Evolutionary conservation across 192 early-diverging fungal genomes (phyloP), one percentile per base, ranked within the genome.

Genomic region (Phlyctochytrium planicorne): DNA sequence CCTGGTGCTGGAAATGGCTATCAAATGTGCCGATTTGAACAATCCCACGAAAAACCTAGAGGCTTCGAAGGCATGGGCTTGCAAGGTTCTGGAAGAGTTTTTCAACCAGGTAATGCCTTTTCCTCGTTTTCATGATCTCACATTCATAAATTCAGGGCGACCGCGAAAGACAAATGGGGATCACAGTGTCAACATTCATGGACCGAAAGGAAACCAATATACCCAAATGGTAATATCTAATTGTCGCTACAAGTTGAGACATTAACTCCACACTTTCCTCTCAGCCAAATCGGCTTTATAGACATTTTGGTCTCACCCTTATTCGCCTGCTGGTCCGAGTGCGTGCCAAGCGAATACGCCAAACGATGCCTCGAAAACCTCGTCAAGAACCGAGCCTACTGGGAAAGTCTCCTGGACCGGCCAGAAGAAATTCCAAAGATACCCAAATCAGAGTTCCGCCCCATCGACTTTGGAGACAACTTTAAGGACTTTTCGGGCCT

Each of bases 171-270:
- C 57, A 71, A 24, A 57, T 80, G 10, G 85, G 85, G 6, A 34
- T 87, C 25, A 81, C 84, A 31, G 81, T 87, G 2, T 83, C 82
- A 14, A 84, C 80, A 70, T 87, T 87, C 63, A 85, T 85, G 83
- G 85, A 87, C 63, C 63, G 85, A 23, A 64, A 77, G 34, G 81
- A 84, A 52, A 81, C 81, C 32, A 82, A 81, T 53, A 78, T 87
- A 52, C 73, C 83, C 20, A 87, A 87, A 78, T 87, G 85, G 77
- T 80, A 69, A 40, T 65, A 14, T 1, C 67, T 29, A 53, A 30
- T n/a, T n/a, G n/a, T n/a, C n/a, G n/a, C n/a, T n/a, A n/a, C n/a
- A n/a, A n/a, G n/a, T n/a, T n/a, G n/a, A n/a, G n/a, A n/a, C n/a
- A n/a, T n/a, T n/a, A n/a, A n/a, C n/a, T n/a, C n/a, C n/a, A n/a